Evolutionary conservation across 2,329 filamentous ascomycete genomes (phyloP).

Genomic region (Paecilomyces dactylethromorphus): DNA sequence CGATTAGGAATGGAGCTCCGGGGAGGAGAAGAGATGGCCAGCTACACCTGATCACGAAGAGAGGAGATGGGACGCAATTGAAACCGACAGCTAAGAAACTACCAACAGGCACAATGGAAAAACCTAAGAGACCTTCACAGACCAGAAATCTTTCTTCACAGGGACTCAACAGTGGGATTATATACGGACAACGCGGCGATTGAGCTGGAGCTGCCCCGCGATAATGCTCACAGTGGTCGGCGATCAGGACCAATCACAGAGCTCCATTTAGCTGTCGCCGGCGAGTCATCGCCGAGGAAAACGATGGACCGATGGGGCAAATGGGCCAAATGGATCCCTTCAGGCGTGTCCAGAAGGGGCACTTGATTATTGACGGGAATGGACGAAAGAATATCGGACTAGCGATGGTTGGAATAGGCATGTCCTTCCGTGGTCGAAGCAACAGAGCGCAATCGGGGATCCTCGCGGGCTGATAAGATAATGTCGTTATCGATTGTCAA

Average conservation of each 20-base stretch:
- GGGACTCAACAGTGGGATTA: neutral
- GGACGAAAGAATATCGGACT: neutral
- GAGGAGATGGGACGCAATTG: neutral
- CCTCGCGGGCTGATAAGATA: neutral
- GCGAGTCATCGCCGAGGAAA: neutral
- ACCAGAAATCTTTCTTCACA: too few relatives aligned
- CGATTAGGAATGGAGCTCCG: neutral
- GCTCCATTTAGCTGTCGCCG: neutral
- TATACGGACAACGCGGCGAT: neutral
- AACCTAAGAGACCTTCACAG: too few relatives aligned
- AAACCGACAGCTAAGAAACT: neutral
- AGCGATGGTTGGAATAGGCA: neutral
- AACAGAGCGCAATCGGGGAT: neutral
- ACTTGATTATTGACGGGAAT: neutral
- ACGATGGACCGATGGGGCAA: neutral
- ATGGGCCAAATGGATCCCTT: neutral
- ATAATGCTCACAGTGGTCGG: conserved; percentile 17
- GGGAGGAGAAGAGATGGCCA: neutral
- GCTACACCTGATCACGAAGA: neutral
- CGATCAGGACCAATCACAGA: conserved; percentile 15
- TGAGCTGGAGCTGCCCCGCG: conserved; percentile 14
- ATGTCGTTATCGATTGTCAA: neutral
- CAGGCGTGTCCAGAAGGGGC: neutral
- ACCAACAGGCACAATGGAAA: neutral
- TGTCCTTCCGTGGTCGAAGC: neutral